Base-by-base conservation (phyloP, 805 yeast species). In the Ogataea allantospora region DNA sequence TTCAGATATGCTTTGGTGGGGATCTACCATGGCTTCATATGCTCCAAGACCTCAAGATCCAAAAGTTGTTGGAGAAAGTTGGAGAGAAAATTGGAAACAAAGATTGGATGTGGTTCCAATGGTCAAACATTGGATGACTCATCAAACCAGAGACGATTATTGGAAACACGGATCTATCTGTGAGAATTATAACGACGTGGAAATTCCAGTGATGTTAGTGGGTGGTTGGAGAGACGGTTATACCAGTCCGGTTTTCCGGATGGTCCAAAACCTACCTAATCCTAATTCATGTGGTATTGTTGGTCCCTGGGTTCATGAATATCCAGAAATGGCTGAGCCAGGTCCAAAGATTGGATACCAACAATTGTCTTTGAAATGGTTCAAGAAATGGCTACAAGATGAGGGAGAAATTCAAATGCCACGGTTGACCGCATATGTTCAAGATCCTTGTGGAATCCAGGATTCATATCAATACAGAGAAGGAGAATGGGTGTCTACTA, bases 181-280 rank as follows among this genome's bases (percentile, higher is more conserved):
- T 52, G 73, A 69, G 47, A 66, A 67, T 41, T 69, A 60, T 40
- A 30, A 39, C 20, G 55, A 62, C 25, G 65, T 69, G 10, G 57
- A 66, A 30, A 66, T 69, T 27, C 74, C 75, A 7, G 70, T 69
- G 4, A 50, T 69, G 35, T 64, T 68, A 4, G 52, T 68, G 35
- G 74, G 73, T 43, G 73, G 75, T 11, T 69, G 71, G 67, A 63
- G 71, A 59, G 75, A 70, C 50, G 75, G 73, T 7, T 69, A 69
- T 46, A 68, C 73, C 7, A 53, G 57, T 17, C 65, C 73, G 3
- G 70, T 69, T 3, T 68, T 70, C 48, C 57, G 73, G 48, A 65
- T 69, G 70, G 60, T 58, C 27, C 60, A 65, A 7, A 57, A 65
- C 16, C 50, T 69, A 24, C 69, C 68, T n/a, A 57, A 67, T 35